phyloP scores from a whole-genome alignment of 1,284 basidiomycete species.

The Caloboletus firmus region DNA sequence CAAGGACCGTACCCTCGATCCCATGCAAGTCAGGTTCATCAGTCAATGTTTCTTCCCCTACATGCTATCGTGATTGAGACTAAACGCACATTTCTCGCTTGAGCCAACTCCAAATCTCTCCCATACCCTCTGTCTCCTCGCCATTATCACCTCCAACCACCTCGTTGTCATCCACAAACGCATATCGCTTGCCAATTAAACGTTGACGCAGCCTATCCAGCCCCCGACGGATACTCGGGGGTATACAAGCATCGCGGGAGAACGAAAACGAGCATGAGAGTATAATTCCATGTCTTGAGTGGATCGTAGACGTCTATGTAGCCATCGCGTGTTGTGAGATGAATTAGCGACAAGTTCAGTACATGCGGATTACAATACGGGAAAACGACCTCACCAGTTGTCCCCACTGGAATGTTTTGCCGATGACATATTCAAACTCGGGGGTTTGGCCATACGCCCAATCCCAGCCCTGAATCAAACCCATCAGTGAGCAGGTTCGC shows the following conservation, averaged over 20 bases:
- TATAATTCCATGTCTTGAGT: conserved; percentile 65
- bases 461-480: conserved; percentile 71
- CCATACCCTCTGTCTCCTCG: neutral
- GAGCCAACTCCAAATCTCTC: conserved; percentile 33
- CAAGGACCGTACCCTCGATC: neutral
- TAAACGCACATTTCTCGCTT: conserved; percentile 28
- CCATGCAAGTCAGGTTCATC: neutral
- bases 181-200: conserved; percentile 52
- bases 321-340: neutral
- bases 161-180: conserved; percentile 41
- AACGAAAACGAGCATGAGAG: conserved; percentile 47
- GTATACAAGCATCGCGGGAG: conserved; percentile 17
- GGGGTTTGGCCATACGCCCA: conserved; percentile 96
- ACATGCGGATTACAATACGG: neutral
- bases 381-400: conserved; percentile 46
- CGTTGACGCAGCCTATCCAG: conserved; percentile 31
- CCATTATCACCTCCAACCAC: conserved; percentile 1
- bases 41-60: neutral
- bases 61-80: neutral
- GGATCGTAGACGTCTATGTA: conserved; percentile 36
- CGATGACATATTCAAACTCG: conserved; percentile 74
- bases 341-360: neutral
- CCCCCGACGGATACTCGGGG: conserved; percentile 8
- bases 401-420: conserved; percentile 58
- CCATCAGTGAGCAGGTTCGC: neutral